Percentiles rank a stretch among this genome's conserved stretches.
Evolutionary conservation across 2,329 filamentous ascomycete genomes (phyloP).

Genomic region (Colletotrichum godetiae): DNA sequence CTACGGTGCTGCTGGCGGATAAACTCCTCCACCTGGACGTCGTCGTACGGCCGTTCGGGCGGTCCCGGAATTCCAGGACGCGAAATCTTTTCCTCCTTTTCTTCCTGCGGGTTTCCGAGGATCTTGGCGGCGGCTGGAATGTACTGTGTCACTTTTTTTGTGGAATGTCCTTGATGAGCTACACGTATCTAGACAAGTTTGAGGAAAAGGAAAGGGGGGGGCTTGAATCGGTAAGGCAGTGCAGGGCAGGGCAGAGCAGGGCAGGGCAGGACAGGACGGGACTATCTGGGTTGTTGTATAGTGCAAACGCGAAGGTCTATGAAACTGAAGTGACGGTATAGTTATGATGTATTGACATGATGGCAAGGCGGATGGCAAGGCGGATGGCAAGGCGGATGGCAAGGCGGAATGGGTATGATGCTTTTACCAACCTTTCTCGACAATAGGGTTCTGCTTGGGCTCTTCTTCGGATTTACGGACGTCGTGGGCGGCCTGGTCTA

Average conservation of each 20-base stretch:
- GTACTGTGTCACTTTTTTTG: conserved; percentile 53
- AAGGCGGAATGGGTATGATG: not conserved
- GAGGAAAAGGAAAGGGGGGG: not conserved
- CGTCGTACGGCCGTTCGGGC: conserved; percentile 58
- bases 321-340: not conserved
- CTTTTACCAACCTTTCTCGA: conserved; percentile 54
- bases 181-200: not conserved
- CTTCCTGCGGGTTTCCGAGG: conserved; percentile 49
- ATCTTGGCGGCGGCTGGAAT: conserved; percentile 55
- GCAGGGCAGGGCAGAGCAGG: not conserved
- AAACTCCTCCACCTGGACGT: conserved; percentile 63
- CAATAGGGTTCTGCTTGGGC: conserved; percentile 47
- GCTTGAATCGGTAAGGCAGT: not conserved
- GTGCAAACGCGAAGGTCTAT: not conserved
- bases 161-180: conserved; percentile 17
- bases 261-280: no score
- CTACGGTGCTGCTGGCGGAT: conserved; percentile 64
- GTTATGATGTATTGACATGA: not conserved
- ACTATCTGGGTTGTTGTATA: not conserved
- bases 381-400: no score
- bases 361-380: no score
- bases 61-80: conserved; percentile 47
- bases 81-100: conserved; percentile 34
- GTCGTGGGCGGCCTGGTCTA: conserved; percentile 55
- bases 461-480: conserved; percentile 42